Percentiles rank a stretch among this genome's conserved stretches.
Evolutionary conservation across 2,329 filamentous ascomycete genomes (phyloP).

Genomic region (Trichoderma arundinaceum): DNA sequence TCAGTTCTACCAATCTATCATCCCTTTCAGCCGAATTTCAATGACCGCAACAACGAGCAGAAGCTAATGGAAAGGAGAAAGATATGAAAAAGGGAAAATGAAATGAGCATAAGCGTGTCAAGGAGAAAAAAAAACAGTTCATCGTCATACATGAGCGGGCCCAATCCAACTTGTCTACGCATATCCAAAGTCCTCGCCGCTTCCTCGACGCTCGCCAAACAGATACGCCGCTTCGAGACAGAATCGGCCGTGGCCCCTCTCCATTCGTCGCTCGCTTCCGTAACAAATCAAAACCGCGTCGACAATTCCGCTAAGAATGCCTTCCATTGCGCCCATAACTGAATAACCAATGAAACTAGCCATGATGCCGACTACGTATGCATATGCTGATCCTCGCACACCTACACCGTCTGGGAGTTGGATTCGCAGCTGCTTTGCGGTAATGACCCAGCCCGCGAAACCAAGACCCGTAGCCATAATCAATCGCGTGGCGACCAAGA

Average conservation of each 20-base stretch:
- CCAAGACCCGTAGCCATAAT: constrained; percentile 90
- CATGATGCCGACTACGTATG: constrained; percentile 90
- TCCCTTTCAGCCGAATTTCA: constrained; percentile 14
- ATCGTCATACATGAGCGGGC: constrained; percentile 2
- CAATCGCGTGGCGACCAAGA: constrained; percentile 87
- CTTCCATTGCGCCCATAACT: constrained; percentile 87
- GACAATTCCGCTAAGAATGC: constrained; percentile 83
- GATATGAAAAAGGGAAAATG: not conserved
- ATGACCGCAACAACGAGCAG: not conserved
- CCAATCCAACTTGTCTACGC: constrained; percentile 28
- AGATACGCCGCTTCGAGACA: constrained; percentile 90
- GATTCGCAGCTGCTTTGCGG: constrained; percentile 77
- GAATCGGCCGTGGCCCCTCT: constrained; percentile 73
- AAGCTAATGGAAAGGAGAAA: not conserved
- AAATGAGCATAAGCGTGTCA: not conserved
- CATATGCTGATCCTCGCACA: constrained; percentile 83
- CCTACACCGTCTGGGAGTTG: constrained; percentile 59
- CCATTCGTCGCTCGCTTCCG: constrained; percentile 81
- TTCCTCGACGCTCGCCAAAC: constrained; percentile 69
- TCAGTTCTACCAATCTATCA: constrained; percentile 32
- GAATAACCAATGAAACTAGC: constrained; percentile 96
- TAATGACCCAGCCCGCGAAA: constrained; percentile 96
- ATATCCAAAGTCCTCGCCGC: constrained; percentile 40
- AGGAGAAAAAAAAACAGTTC: not conserved
- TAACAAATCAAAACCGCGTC: constrained; percentile 93